phyloP scores from a whole-genome alignment of 148 eudicot species.

The Rhododendron simsii region DNA sequence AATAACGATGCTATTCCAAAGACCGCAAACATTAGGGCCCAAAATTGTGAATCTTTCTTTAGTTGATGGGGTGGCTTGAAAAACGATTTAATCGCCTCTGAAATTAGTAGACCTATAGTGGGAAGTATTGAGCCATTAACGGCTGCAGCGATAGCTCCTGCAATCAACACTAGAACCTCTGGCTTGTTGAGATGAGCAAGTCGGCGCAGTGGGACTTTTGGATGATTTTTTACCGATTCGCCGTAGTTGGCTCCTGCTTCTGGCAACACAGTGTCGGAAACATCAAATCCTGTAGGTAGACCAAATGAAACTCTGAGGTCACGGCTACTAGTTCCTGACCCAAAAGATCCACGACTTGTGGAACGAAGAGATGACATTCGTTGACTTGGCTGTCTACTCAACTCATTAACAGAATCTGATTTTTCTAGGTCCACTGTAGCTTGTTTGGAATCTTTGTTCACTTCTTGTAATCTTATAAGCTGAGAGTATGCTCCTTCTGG shows the following conservation, averaged over 20 bases:
- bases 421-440: slow-evolving; percentile 20
- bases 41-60: slow-evolving; percentile 40
- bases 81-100: slow-evolving; percentile 29
- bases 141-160: slow-evolving; percentile 38
- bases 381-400: slow-evolving; percentile 38
- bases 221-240: slow-evolving; percentile 25
- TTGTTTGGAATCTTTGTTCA: slow-evolving; percentile 25
- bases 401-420: slow-evolving; percentile 14
- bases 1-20: slow-evolving; percentile 29
- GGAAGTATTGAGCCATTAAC: slow-evolving; percentile 41
- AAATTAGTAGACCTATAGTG: slow-evolving; percentile 32
- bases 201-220: slow-evolving; percentile 42
- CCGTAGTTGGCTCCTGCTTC: slow-evolving; percentile 4
- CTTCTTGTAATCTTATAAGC: slow-evolving; percentile 63
- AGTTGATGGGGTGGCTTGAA: slow-evolving; percentile 33
- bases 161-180: slow-evolving; percentile 39
- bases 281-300: slow-evolving; percentile 24
- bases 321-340: slow-evolving; percentile 30
- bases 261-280: slow-evolving; percentile 8
- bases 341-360: slow-evolving; percentile 48
- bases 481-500: slow-evolving; percentile 87
- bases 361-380: slow-evolving; percentile 42
- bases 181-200: slow-evolving; percentile 62
- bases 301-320: slow-evolving; percentile 13
- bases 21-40: slow-evolving; percentile 38